These are phyloP conservation scores for Monosporascus sp. DNA, from an alignment of 2,329 filamentous ascomycete species.

Conservation along the genomic window DNA sequence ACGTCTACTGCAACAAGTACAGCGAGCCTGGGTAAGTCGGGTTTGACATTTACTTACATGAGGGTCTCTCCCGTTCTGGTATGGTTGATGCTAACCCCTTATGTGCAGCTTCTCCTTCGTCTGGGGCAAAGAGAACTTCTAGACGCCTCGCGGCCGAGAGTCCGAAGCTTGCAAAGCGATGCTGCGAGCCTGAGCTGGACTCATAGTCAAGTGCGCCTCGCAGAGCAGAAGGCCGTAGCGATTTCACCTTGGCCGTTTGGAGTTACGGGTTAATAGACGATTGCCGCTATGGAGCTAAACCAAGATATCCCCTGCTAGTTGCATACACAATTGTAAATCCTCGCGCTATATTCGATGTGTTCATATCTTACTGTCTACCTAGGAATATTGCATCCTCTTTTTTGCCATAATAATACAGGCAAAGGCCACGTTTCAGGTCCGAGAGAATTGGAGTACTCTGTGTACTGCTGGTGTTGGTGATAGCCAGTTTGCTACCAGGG, in stretches of 20 bases:
- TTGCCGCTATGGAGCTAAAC: no score
- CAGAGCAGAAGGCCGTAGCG: background rate
- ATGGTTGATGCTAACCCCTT: background rate
- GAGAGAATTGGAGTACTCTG: no score
- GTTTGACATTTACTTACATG: background rate
- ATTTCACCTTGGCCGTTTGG: no score
- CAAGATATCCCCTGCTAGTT: no score
- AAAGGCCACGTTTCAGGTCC: no score
- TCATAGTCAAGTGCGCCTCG: background rate
- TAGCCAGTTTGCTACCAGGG: no score
- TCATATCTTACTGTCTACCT: no score
- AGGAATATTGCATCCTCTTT: no score
- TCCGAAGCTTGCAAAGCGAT: conserved; percentile 6
- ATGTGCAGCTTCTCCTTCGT: conserved; percentile 53
- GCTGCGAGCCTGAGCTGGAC: background rate
- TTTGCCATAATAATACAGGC: no score
- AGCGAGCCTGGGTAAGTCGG: conserved; percentile 68
- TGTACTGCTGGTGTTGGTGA: no score
- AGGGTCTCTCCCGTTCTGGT: background rate
- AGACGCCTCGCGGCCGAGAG: conserved; percentile 33
- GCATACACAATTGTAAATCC: no score
- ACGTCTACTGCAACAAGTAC: conserved; percentile 85
- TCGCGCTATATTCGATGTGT: no score
- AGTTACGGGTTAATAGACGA: background rate
- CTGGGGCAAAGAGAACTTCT: conserved; percentile 67